These are phyloP conservation scores for Oryza meyeriana DNA, from an alignment of 176 grass and related monocot genomes.

Conservation along the genomic window DNA sequence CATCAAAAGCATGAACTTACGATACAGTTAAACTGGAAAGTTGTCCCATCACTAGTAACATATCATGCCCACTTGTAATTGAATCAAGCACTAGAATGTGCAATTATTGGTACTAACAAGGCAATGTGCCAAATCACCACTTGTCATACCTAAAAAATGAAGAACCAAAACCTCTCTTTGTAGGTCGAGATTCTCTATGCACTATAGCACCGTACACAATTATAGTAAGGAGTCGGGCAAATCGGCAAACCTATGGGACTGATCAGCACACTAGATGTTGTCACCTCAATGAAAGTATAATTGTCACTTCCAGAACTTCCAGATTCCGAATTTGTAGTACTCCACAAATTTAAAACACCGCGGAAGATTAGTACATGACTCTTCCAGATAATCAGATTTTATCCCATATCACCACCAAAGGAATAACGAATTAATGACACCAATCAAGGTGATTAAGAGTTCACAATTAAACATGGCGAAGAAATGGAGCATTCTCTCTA, in stretches of 20 bases:
- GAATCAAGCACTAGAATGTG: background rate
- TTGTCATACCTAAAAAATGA: constrained; percentile 23
- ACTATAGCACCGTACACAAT: constrained; percentile 23
- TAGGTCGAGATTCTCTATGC: constrained; percentile 16
- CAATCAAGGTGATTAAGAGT: constrained; percentile 9
- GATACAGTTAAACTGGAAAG: background rate
- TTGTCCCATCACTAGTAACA: background rate
- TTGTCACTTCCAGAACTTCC: constrained; percentile 6
- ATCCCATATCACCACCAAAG: background rate
- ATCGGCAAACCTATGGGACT: constrained; percentile 2
- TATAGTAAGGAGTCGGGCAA: constrained; percentile 12
- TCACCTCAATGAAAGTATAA: constrained; percentile 26
- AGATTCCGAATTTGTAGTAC: constrained; percentile 13
- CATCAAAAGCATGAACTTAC: constrained; percentile 15
- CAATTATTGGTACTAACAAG: constrained; percentile 35
- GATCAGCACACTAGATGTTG: constrained; percentile 25
- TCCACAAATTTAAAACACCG: background rate
- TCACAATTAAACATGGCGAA: background rate
- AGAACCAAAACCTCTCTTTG: constrained; percentile 12
- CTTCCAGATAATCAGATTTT: background rate
- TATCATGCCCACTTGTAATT: constrained; percentile 26
- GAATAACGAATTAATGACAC: background rate
- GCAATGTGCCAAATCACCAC: constrained; percentile 30
- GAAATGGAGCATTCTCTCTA: background rate
- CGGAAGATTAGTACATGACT: background rate